phyloP scores from a whole-genome alignment of 192 early-diverging fungal genomes.

The Coemansia sp. region DNA sequence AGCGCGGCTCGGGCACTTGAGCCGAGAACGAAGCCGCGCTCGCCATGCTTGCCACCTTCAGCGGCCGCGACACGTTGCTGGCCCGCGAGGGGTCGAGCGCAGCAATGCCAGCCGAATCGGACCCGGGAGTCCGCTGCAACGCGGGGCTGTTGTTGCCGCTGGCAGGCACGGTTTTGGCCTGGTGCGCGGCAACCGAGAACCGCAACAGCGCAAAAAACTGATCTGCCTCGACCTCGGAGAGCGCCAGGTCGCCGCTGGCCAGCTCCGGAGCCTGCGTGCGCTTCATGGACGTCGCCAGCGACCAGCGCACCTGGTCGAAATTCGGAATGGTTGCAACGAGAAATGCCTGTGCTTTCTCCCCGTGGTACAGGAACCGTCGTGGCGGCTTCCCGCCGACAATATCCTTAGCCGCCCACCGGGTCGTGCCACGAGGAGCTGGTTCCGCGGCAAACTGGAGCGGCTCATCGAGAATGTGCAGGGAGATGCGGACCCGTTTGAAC shows the following conservation, averaged over 20 bases:
- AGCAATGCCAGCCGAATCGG: background rate
- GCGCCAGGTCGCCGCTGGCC: slow-evolving; percentile 19
- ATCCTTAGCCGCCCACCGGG: slow-evolving; percentile 16
- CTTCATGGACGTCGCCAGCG: slow-evolving; percentile 29
- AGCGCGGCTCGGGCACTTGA: background rate
- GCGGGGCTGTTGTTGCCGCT: slow-evolving; percentile 6
- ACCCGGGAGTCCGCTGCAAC: background rate
- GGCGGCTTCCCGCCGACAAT: slow-evolving; percentile 14
- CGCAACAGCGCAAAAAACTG: slow-evolving; percentile 25
- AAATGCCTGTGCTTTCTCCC: slow-evolving; percentile 25
- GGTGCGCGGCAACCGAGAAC: slow-evolving; percentile 19
- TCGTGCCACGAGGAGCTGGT: background rate
- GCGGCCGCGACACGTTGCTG: background rate
- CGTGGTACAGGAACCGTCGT: slow-evolving; percentile 29
- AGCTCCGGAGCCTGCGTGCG: slow-evolving; percentile 15
- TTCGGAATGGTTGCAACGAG: slow-evolving; percentile 34
- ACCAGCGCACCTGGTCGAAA: slow-evolving; percentile 34
- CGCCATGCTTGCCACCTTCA: slow-evolving; percentile 8
- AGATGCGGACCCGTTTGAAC: slow-evolving; percentile 28
- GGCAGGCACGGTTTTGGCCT: slow-evolving; percentile 12
- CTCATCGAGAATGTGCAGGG: slow-evolving; percentile 32
- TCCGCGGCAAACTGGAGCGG: background rate
- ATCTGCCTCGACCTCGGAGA: slow-evolving; percentile 13
- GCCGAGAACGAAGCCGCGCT: slow-evolving; percentile 7
- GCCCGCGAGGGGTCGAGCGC: background rate